Percentiles rank a stretch among this genome's conserved stretches.
Conservation (phyloP, 192 early-diverging fungal species). For the Backusella morwellensis region DNA sequence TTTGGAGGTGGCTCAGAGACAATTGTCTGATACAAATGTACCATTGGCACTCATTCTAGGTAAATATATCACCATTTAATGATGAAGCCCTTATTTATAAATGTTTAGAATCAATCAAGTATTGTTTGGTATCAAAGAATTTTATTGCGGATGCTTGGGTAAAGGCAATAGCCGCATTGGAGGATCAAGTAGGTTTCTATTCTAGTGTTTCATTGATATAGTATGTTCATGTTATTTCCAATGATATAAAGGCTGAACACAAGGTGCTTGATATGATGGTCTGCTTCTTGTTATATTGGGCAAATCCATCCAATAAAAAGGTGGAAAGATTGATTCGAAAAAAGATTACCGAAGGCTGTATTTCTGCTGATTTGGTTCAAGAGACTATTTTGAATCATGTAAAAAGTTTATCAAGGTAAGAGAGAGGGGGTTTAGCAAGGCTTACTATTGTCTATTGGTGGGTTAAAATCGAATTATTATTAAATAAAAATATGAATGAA, state of each 20-base stretch:
- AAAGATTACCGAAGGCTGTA: constrained; percentile 42
- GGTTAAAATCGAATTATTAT: not conserved
- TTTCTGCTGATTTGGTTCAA: constrained; percentile 43
- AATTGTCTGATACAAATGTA: constrained; percentile 10
- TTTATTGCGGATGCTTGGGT: constrained; percentile 72
- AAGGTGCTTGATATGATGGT: constrained; percentile 53
- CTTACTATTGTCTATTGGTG: not conserved
- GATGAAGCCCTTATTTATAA: not conserved
- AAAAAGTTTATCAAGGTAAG: constrained; percentile 43
- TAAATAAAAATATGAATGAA: not conserved
- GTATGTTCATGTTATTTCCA: not conserved
- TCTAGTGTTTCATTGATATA: not conserved
- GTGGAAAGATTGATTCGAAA: constrained; percentile 48
- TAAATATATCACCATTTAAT: not conserved
- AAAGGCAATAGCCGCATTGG: constrained; percentile 51
- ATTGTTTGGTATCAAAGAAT: constrained; percentile 63
- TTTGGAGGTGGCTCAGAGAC: constrained; percentile 46
- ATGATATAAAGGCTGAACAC: constrained; percentile 33
- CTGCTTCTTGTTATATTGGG: constrained; percentile 49
- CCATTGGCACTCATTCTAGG: constrained; percentile 46
- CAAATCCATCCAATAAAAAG: constrained; percentile 52
- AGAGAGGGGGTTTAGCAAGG: not conserved
- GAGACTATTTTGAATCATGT: constrained; percentile 49
- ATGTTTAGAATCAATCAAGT: constrained; percentile 58
- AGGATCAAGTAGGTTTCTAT: constrained; percentile 40